Conservation (phyloP, 2,329 filamentous ascomycete species). For the Trichocomaceae sp. region DNA sequence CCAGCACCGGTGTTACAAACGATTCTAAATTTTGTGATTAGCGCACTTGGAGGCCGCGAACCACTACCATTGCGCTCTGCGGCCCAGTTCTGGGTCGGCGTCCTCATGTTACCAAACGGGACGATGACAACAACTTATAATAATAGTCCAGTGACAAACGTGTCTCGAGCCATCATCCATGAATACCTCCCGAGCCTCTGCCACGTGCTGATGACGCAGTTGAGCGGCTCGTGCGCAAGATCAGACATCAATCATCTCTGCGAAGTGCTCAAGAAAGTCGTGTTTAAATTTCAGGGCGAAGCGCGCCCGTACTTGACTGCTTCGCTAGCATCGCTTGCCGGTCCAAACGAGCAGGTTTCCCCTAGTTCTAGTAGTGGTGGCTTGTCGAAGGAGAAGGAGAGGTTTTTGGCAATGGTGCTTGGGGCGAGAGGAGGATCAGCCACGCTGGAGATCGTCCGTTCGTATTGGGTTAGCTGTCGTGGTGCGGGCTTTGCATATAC, state of each 20-base stretch:
- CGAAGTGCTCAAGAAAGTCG: conserved; percentile 35
- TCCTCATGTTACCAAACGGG: conserved; percentile 29
- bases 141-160: conserved; percentile 4
- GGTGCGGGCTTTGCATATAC: conserved; percentile 37
- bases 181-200: conserved; percentile 34
- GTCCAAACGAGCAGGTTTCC: conserved; percentile 6
- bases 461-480: conserved; percentile 41
- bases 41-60: conserved; percentile 36
- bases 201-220: conserved; percentile 34
- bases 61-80: conserved; percentile 43
- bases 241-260: conserved; percentile 39
- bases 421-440: conserved; percentile 33
- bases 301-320: conserved; percentile 33
- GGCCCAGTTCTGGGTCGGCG: conserved; percentile 38
- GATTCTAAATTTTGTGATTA: conserved; percentile 37
- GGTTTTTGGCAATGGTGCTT: conserved; percentile 36
- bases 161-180: conserved; percentile 28
- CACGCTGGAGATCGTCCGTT: conserved; percentile 34
- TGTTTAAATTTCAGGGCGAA: conserved; percentile 37
- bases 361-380: not conserved
- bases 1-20: conserved; percentile 27
- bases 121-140: too few relatives aligned
- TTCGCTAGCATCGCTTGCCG: conserved; percentile 27
- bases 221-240: conserved; percentile 39
- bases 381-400: conserved; percentile 31